Conservation (phyloP, 179 eudicot genomes). For the Beta macrorhiza region DNA sequence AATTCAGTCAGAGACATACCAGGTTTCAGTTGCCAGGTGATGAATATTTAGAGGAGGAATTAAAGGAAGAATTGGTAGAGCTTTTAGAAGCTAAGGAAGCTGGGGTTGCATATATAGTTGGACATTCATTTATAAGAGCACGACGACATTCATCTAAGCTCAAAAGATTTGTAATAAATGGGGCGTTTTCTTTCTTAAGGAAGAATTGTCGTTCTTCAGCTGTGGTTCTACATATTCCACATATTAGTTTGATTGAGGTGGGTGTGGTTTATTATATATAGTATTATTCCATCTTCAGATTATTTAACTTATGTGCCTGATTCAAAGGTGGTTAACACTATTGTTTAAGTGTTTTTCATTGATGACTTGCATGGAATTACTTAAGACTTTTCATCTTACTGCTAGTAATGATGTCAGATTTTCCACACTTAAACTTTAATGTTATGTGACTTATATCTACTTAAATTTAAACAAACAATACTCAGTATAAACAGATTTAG, state of each 20-base stretch:
- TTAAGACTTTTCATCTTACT: too few relatives aligned
- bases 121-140: slow-evolving; percentile 42
- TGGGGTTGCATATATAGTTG: slow-evolving; percentile 46
- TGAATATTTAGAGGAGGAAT: slow-evolving; percentile 30
- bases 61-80: slow-evolving; percentile 41
- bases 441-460: too few relatives aligned
- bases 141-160: slow-evolving; percentile 35
- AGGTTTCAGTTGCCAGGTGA: slow-evolving; percentile 28
- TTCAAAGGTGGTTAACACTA: too few relatives aligned
- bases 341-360: too few relatives aligned
- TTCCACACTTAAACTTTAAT: too few relatives aligned
- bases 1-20: slow-evolving; percentile 23
- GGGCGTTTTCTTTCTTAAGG: slow-evolving; percentile 37
- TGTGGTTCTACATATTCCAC: slow-evolving; percentile 49
- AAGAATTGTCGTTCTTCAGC: slow-evolving; percentile 45
- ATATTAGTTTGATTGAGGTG: slow-evolving; percentile 49
- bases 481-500: too few relatives aligned
- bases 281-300: not conserved
- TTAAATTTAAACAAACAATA: too few relatives aligned
- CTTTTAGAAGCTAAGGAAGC: slow-evolving; percentile 48
- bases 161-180: slow-evolving; percentile 41
- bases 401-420: too few relatives aligned
- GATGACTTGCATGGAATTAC: too few relatives aligned
- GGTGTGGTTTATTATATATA: slow-evolving; percentile 46
- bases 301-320: not conserved